A percentile compares a stretch with the other conserved stretches of the same genome.
Evolutionary conservation across 176 grass and related monocot genomes (phyloP).

Genomic region (Cymbopogon citratus): DNA sequence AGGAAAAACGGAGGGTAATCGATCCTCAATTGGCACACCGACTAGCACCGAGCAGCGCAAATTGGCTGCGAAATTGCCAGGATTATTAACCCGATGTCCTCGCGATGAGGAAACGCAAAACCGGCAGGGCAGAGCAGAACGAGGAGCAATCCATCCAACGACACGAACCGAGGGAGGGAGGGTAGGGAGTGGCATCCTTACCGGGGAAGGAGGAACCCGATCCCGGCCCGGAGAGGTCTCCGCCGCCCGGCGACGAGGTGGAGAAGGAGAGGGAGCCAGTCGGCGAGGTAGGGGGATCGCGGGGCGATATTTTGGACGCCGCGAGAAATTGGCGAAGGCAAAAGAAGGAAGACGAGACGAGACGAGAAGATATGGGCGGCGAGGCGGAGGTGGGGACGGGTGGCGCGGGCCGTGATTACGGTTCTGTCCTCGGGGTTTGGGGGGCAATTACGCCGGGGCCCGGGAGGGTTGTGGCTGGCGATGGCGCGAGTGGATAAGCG

Average conservation of each 20-base stretch:
- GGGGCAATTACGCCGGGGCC: neutral
- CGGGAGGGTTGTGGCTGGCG: neutral
- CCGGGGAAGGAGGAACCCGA: neutral
- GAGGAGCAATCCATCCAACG: neutral
- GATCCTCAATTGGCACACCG: neutral
- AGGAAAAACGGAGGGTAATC: neutral
- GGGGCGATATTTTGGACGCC: constrained; percentile 14
- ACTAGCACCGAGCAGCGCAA: neutral
- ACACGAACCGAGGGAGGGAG: neutral
- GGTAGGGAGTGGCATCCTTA: neutral
- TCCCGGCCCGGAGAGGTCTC: neutral
- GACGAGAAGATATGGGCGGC: constrained; percentile 21
- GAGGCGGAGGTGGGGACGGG: constrained; percentile 22
- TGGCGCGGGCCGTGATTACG: neutral
- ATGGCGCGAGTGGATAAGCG: constrained; percentile 26
- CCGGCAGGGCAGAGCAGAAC: neutral
- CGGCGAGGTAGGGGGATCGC: constrained; percentile 17
- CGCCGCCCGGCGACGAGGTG: constrained; percentile 11
- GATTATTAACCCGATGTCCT: neutral
- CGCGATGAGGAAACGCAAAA: neutral
- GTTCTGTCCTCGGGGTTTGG: fast-evolving
- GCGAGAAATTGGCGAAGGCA: constrained; percentile 28
- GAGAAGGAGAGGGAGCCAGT: too few relatives aligned
- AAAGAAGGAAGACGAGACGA: neutral
- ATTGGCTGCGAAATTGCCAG: neutral